A percentile compares a stretch with the other conserved stretches of the same genome.
Conservation (phyloP, 1,284 basidiomycete genomes). For the Fomitopsis pinicola region DNA sequence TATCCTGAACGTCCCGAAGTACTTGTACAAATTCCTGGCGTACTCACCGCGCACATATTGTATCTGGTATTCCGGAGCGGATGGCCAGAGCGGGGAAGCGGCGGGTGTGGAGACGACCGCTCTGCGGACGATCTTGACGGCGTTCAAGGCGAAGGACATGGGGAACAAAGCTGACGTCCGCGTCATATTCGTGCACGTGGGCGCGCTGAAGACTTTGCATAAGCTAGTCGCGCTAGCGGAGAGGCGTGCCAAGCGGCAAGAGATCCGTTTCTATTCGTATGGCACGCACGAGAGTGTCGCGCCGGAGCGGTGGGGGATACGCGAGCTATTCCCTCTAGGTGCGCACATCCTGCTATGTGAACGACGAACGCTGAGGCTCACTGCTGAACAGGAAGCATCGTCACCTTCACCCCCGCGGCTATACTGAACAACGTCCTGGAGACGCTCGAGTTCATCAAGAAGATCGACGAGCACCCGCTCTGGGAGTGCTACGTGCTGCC, state of each 20-base stretch:
- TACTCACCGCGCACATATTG: slow-evolving; percentile 29
- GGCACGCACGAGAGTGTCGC: slow-evolving; percentile 52
- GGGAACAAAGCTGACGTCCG: slow-evolving; percentile 37
- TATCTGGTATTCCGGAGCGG: slow-evolving; percentile 33
- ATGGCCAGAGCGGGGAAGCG: slow-evolving; percentile 11
- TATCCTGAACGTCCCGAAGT: slow-evolving; percentile 40
- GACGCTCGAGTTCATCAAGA: slow-evolving; percentile 40
- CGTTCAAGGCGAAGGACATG: slow-evolving; percentile 34
- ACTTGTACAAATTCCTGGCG: slow-evolving; percentile 39
- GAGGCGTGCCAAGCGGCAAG: slow-evolving; percentile 36
- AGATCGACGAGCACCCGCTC: slow-evolving; percentile 52
- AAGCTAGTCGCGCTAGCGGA: slow-evolving; percentile 43
- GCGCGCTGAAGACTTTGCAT: slow-evolving; percentile 43
- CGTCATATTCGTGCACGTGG: slow-evolving; percentile 62
- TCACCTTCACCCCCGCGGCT: slow-evolving; percentile 61
- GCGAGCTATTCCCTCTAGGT: slow-evolving; percentile 65
- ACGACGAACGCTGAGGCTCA: not conserved
- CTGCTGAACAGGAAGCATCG: slow-evolving; percentile 50
- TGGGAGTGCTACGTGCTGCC: slow-evolving; percentile 65
- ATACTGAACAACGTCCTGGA: slow-evolving; percentile 46
- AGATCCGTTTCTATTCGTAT: slow-evolving; percentile 59
- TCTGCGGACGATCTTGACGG: slow-evolving; percentile 41
- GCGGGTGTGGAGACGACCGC: slow-evolving; percentile 40
- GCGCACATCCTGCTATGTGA: slow-evolving; percentile 6
- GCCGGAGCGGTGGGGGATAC: slow-evolving; percentile 50